Evolutionary conservation across 495 filamentous ascomycete species (phyloP).

Genomic region (Aspergillus taichungensis): DNA sequence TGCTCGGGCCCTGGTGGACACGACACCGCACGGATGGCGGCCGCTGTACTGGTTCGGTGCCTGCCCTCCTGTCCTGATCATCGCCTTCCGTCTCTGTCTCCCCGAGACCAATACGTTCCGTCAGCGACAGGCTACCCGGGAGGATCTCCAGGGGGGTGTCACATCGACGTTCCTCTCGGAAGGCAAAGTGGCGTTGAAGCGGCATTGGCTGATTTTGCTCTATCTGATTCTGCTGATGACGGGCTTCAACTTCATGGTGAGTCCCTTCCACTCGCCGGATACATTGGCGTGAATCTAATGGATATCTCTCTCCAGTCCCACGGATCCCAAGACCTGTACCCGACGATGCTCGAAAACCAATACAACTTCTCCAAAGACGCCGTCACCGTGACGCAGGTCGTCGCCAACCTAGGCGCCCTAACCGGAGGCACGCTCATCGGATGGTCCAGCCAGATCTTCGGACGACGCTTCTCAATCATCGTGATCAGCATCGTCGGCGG

Average conservation of each 20-base stretch:
- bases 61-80: constrained; percentile 70
- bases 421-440: constrained; percentile 67
- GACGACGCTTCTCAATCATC: constrained; percentile 74
- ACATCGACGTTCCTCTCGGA: constrained; percentile 60
- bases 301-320: constrained; percentile 45
- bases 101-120: constrained; percentile 66
- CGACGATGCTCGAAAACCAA: constrained; percentile 72
- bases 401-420: constrained; percentile 78
- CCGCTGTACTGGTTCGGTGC: constrained; percentile 85
- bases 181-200: constrained; percentile 64
- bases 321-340: constrained; percentile 86
- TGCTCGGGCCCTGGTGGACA: constrained; percentile 60
- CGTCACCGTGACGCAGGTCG: constrained; percentile 76
- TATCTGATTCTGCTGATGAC: constrained; percentile 84
- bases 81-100: constrained; percentile 64
- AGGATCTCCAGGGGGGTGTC: constrained; percentile 35
- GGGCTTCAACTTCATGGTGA: constrained; percentile 79
- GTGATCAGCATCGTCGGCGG: constrained; percentile 68
- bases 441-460: constrained; percentile 73
- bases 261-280: not conserved
- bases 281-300: constrained; percentile 8
- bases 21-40: constrained; percentile 66
- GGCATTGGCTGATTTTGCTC: constrained; percentile 68
- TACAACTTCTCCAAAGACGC: constrained; percentile 61
- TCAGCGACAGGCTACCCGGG: constrained; percentile 52